A percentile compares a stretch with the other conserved stretches of the same genome.
Evolutionary conservation across 2,329 filamentous ascomycete genomes (phyloP).

Genomic region (Botryotinia calthae): DNA sequence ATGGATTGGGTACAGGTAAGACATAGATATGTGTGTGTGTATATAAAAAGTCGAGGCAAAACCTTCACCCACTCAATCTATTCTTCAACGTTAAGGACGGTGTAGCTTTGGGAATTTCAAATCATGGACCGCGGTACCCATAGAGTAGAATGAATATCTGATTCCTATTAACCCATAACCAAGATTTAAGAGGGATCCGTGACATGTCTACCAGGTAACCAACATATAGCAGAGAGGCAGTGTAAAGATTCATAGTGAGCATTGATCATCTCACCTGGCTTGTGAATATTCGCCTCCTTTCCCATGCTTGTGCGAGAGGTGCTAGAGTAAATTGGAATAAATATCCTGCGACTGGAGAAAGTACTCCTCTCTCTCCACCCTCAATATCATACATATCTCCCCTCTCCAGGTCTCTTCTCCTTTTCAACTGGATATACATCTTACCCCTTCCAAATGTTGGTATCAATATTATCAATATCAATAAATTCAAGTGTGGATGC

Average conservation of each 20-base stretch:
- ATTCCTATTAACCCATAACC: neutral
- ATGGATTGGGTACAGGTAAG: neutral
- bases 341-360: neutral
- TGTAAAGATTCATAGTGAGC: neutral
- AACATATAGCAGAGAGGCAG: neutral
- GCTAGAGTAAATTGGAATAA: neutral
- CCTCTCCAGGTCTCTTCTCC: neutral
- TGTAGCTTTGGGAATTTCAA: too few relatives aligned
- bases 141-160: neutral
- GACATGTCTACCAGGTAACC: too few relatives aligned
- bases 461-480: neutral
- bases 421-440: neutral
- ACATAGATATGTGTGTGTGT: too few relatives aligned
- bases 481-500: neutral
- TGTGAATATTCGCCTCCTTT: conserved; percentile 2
- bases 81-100: neutral
- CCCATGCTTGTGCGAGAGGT: neutral
- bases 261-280: conserved; percentile 15
- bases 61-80: neutral
- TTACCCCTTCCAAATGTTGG: neutral
- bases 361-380: neutral
- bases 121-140: neutral
- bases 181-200: neutral
- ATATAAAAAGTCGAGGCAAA: neutral
- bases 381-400: neutral